Percentiles rank a stretch among this genome's conserved stretches.
These are phyloP conservation scores for Fusarium nelsonii DNA, from an alignment of 2,329 filamentous ascomycete species.

Conservation along the genomic window DNA sequence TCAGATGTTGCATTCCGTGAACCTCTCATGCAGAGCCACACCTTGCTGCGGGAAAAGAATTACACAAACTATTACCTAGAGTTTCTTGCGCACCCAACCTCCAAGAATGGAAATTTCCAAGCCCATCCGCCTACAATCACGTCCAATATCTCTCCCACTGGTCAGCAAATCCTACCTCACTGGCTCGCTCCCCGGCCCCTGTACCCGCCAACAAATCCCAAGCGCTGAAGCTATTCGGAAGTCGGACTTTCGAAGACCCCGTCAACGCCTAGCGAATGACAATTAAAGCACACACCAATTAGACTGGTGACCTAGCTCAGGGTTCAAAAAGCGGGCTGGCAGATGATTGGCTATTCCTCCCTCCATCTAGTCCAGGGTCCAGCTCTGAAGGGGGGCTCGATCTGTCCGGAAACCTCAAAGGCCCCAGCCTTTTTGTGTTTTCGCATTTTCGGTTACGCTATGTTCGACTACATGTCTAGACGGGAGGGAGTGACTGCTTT, in stretches of 20 bases:
- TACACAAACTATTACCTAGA: background rate
- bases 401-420: slow-evolving; percentile 5
- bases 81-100: background rate
- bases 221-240: slow-evolving; percentile 10
- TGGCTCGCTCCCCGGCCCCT: background rate
- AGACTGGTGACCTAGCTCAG: background rate
- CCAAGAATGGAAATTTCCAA: background rate
- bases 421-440: slow-evolving; percentile 3
- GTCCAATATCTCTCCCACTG: no score
- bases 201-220: background rate
- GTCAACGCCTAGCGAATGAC: background rate
- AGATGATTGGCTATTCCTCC: background rate
- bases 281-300: background rate
- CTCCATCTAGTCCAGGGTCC: background rate
- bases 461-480: background rate
- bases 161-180: background rate
- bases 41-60: no score
- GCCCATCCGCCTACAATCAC: background rate
- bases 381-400: background rate
- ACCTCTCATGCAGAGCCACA: no score
- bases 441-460: slow-evolving; percentile 5
- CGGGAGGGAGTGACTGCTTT: no score
- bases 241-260: slow-evolving; percentile 1
- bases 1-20: no score
- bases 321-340: slow-evolving; percentile 1